A percentile compares a stretch with the other conserved stretches of the same genome.
These are phyloP conservation scores for Acer saccharum DNA, from an alignment of 345 rosid species.

Conservation along the genomic window DNA sequence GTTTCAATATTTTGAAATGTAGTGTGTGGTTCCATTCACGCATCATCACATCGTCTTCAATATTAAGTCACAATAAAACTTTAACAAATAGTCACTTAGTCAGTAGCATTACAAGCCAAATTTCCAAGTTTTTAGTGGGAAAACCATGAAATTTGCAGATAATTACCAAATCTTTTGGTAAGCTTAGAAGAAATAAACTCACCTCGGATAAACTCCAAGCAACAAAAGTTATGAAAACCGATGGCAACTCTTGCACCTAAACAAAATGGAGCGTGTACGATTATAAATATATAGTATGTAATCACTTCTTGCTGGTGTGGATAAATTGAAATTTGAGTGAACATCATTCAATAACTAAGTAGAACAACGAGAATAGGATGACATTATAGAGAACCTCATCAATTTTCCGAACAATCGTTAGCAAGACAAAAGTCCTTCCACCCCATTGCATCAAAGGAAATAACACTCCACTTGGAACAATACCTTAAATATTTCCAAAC, in stretches of 20 bases:
- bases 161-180: constrained; percentile 4
- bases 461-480: constrained; percentile 81
- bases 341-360: neutral
- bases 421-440: constrained; percentile 73
- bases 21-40: neutral
- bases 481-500: constrained; percentile 37
- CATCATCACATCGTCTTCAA: neutral
- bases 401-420: constrained; percentile 51
- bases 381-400: constrained; percentile 45
- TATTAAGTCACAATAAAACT: neutral
- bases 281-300: neutral
- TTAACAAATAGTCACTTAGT: neutral
- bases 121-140: neutral
- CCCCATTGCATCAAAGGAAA: constrained; percentile 85
- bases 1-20: neutral
- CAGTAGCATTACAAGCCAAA: constrained; percentile 4
- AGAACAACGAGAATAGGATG: neutral
- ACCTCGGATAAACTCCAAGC: constrained; percentile 85
- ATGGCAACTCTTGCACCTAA: constrained; percentile 67
- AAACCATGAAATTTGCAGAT: neutral
- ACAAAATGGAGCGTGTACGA: neutral
- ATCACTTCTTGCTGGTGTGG: neutral
- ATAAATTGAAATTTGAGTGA: neutral
- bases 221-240: constrained; percentile 65
- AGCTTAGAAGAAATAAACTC: constrained; percentile 26